Conservation (phyloP, 2,329 filamentous ascomycete genomes). For the Pezizomycotina sp. region DNA sequence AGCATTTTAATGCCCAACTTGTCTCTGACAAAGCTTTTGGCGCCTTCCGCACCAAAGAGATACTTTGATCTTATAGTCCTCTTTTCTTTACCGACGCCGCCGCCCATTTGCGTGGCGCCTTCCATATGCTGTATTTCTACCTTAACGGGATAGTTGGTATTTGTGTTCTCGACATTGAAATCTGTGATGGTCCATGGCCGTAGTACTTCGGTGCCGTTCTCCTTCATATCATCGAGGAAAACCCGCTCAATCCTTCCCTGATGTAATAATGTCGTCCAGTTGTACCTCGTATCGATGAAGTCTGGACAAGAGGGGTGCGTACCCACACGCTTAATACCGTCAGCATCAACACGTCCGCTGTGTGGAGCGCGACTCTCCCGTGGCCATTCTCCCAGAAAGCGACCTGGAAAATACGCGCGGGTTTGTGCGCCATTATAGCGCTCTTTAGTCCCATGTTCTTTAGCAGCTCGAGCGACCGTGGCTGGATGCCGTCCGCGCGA, state of each 20-base stretch:
- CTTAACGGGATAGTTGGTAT: slow-evolving; percentile 42
- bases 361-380: too few relatives aligned
- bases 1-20: slow-evolving; percentile 41
- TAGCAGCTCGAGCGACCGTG: slow-evolving; percentile 63
- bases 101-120: slow-evolving; percentile 37
- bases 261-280: too few relatives aligned
- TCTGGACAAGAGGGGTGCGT: too few relatives aligned
- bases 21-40: slow-evolving; percentile 47
- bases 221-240: slow-evolving; percentile 45
- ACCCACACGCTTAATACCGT: too few relatives aligned
- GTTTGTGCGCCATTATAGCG: too few relatives aligned
- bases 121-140: slow-evolving; percentile 43
- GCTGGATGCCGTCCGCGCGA: slow-evolving; percentile 55
- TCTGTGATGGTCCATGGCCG: slow-evolving; percentile 43
- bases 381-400: too few relatives aligned
- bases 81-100: slow-evolving; percentile 28
- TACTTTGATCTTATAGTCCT: slow-evolving; percentile 43
- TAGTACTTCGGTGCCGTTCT: slow-evolving; percentile 42
- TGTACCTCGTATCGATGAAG: too few relatives aligned
- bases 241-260: slow-evolving; percentile 46
- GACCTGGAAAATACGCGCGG: too few relatives aligned
- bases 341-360: too few relatives aligned
- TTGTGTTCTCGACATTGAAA: slow-evolving; percentile 33
- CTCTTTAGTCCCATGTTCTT: slow-evolving; percentile 54
- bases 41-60: slow-evolving; percentile 51